Conservation (phyloP, 2,329 filamentous ascomycete genomes). For the Ceratocystis harringtonii region DNA sequence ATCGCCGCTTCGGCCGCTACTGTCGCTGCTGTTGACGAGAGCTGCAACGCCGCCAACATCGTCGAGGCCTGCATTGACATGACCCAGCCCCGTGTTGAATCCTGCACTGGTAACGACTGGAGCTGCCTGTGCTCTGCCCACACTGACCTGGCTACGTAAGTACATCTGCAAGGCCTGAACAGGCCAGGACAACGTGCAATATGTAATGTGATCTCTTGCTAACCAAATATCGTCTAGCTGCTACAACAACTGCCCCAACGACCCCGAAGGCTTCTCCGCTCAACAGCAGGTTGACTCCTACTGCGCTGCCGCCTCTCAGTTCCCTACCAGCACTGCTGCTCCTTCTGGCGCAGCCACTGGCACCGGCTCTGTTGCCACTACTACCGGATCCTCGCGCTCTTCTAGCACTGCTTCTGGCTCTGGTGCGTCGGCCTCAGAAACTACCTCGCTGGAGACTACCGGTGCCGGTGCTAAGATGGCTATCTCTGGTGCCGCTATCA, state of each 20-base stretch:
- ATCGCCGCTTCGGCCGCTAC: slow-evolving; percentile 24
- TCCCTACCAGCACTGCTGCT: slow-evolving; percentile 24
- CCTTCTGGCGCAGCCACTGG: slow-evolving; percentile 19
- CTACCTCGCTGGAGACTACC: slow-evolving; percentile 22
- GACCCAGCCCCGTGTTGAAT: slow-evolving; percentile 27
- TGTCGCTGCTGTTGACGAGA: slow-evolving; percentile 22
- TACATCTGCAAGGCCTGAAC: slow-evolving; percentile 7
- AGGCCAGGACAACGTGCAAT: too few species aligned
- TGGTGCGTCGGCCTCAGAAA: slow-evolving; percentile 18
- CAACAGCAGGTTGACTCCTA: slow-evolving; percentile 28
- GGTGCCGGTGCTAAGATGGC: slow-evolving; percentile 25
- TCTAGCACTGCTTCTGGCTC: slow-evolving; percentile 19
- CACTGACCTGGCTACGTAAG: slow-evolving; percentile 33
- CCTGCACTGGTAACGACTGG: slow-evolving; percentile 30
- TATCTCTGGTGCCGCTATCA: slow-evolving; percentile 26
- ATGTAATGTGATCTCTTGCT: too few species aligned
- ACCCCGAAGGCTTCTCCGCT: slow-evolving; percentile 26
- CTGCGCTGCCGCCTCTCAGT: slow-evolving; percentile 34
- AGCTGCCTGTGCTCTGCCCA: slow-evolving; percentile 34
- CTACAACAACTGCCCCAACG: slow-evolving; percentile 43
- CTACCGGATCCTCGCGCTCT: slow-evolving; percentile 19
- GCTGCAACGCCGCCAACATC: slow-evolving; percentile 34
- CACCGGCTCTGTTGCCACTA: slow-evolving; percentile 17
- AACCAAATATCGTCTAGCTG: slow-evolving; percentile 26
- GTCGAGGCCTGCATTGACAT: slow-evolving; percentile 31